Conservation (phyloP, 768 basidiomycete genomes). For the Lactifluus volemus region DNA sequence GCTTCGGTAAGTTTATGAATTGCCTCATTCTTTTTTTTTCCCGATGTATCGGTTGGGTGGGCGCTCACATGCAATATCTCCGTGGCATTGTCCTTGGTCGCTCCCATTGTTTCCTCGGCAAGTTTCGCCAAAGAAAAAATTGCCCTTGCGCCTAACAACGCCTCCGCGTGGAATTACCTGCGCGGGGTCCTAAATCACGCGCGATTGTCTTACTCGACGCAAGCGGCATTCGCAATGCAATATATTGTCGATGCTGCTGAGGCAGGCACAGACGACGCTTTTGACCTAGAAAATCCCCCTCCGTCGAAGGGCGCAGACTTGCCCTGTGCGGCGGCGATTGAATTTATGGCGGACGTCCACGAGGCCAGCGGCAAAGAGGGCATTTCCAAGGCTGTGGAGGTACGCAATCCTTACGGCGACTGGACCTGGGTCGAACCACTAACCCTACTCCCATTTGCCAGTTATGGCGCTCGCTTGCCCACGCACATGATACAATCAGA, state of each 20-base stretch:
- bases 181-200: constrained; percentile 70
- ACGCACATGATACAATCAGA: constrained; percentile 64
- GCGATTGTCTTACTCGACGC: constrained; percentile 44
- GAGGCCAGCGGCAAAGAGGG: constrained; percentile 47
- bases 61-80: not conserved
- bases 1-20: constrained; percentile 49
- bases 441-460: constrained; percentile 23
- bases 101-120: not conserved
- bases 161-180: constrained; percentile 95
- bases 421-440: not conserved
- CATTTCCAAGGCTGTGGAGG: constrained; percentile 32
- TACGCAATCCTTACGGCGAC: constrained; percentile 13
- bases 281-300: constrained; percentile 66
- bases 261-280: constrained; percentile 34
- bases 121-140: constrained; percentile 73
- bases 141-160: constrained; percentile 82
- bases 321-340: constrained; percentile 71
- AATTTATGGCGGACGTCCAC: constrained; percentile 75
- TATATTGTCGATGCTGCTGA: constrained; percentile 39
- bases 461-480: constrained; percentile 65
- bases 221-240: constrained; percentile 52
- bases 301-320: constrained; percentile 59
- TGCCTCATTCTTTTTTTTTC: not conserved
- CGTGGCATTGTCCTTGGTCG: constrained; percentile 3
- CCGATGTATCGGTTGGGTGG: not conserved